Percentiles rank a stretch among this genome's conserved stretches.
Evolutionary conservation across 208 protist species (phyloP).

Genomic region (Herpetomonas tarakana): DNA sequence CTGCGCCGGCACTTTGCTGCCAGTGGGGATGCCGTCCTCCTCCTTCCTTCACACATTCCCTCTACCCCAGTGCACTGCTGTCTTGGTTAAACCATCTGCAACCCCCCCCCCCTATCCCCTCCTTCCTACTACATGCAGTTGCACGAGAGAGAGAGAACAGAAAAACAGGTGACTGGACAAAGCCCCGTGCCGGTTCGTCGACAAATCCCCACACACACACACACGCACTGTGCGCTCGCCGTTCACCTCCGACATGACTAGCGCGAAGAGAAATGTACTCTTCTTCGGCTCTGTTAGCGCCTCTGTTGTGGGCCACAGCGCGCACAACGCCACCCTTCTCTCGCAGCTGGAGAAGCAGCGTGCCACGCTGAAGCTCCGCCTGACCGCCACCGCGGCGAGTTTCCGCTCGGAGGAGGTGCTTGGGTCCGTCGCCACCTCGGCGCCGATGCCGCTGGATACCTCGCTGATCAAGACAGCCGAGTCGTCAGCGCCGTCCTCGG

Average conservation of each 20-base stretch:
- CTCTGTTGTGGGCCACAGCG: conserved; percentile 44
- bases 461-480: neutral
- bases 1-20: too few species aligned
- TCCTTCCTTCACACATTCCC: too few species aligned
- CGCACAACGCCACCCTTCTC: conserved; percentile 33
- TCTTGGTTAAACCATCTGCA: too few species aligned
- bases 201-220: too few species aligned
- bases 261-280: conserved; percentile 27
- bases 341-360: conserved; percentile 28
- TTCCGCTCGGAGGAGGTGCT: conserved; percentile 36
- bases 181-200: too few species aligned
- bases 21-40: too few species aligned
- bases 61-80: too few species aligned
- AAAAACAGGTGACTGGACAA: too few species aligned
- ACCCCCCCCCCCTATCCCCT: too few species aligned
- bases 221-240: too few species aligned
- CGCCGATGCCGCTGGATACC: conserved; percentile 22
- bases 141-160: too few species aligned
- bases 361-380: conserved; percentile 31
- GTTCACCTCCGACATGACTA: conserved; percentile 20
- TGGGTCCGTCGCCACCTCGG: conserved; percentile 34
- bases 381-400: conserved; percentile 22
- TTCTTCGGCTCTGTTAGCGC: conserved; percentile 64
- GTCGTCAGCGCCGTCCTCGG: neutral
- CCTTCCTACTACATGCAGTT: too few species aligned